A percentile compares a stretch with the other conserved stretches of the same genome.
These are phyloP conservation scores for Zhuliangozyma parablackwelliae DNA, from an alignment of 1,139 yeast genomes.

Conservation along the genomic window DNA sequence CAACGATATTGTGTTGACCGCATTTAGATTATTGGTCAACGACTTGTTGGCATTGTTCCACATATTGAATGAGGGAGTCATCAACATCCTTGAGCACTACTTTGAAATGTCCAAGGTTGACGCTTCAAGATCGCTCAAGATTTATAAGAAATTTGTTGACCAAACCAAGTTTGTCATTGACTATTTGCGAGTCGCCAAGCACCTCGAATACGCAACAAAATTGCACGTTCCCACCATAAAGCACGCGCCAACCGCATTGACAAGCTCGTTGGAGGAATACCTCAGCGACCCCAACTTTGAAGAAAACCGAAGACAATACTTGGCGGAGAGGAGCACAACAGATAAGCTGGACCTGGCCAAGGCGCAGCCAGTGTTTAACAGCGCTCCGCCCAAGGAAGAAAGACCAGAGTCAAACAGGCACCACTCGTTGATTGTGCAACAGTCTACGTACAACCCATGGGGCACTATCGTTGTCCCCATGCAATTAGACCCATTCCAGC, in stretches of 20 bases:
- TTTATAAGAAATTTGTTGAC: slow-evolving; percentile 81
- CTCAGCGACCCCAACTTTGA: slow-evolving; percentile 84
- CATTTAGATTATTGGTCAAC: slow-evolving; percentile 81
- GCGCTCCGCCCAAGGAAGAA: slow-evolving; percentile 6
- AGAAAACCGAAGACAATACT: slow-evolving; percentile 68
- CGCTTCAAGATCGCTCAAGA: slow-evolving; percentile 80
- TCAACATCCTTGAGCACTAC: slow-evolving; percentile 85
- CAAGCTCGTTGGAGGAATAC: slow-evolving; percentile 83
- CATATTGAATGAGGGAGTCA: slow-evolving; percentile 90
- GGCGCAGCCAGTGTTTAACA: not conserved
- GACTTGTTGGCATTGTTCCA: slow-evolving; percentile 84
- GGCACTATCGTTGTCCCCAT: slow-evolving; percentile 14
- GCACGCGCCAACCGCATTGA: slow-evolving; percentile 94
- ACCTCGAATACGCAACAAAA: slow-evolving; percentile 79
- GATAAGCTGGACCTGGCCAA: slow-evolving; percentile 12
- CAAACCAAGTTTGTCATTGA: slow-evolving; percentile 86
- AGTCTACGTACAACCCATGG: slow-evolving; percentile 43
- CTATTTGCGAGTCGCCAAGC: slow-evolving; percentile 84
- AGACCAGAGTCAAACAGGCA: slow-evolving; percentile 13
- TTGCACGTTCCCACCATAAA: slow-evolving; percentile 91
- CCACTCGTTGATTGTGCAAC: slow-evolving; percentile 34
- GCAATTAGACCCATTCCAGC: slow-evolving; percentile 12
- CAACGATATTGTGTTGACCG: slow-evolving; percentile 78
- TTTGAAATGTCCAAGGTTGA: slow-evolving; percentile 86
- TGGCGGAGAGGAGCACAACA: slow-evolving; percentile 46